Percentiles rank a stretch among this genome's conserved stretches.
phyloP scores from a whole-genome alignment of 2,329 filamentous ascomycete genomes.

The Trichophyton schoenleinii region DNA sequence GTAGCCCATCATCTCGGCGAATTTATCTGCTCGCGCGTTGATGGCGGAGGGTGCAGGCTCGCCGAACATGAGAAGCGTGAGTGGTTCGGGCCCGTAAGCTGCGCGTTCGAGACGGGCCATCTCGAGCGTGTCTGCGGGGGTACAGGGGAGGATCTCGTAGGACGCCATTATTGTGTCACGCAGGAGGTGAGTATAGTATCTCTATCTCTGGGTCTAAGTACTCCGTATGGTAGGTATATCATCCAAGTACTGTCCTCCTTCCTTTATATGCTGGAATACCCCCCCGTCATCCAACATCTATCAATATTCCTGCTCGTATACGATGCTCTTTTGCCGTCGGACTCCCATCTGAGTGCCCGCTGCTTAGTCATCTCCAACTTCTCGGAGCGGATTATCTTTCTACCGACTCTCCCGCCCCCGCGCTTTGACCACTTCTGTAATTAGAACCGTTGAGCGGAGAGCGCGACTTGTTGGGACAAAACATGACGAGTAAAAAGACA shows the following conservation, averaged over 20 bases:
- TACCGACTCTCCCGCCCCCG: neutral
- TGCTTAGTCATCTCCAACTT: neutral
- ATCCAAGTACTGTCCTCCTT: neutral
- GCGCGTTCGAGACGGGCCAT: slow-evolving; percentile 32
- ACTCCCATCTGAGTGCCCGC: neutral
- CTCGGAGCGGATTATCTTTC: neutral
- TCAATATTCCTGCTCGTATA: neutral
- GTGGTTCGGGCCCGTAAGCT: slow-evolving; percentile 11
- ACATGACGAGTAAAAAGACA: no score
- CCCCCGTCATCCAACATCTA: no score
- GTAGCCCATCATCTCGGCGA: slow-evolving; percentile 4
- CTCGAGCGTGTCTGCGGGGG: slow-evolving; percentile 8
- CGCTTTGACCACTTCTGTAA: neutral
- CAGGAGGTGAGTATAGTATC: neutral
- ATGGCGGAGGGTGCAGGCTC: neutral
- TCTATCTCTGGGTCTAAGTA: neutral
- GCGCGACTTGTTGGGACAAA: no score
- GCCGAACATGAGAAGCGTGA: slow-evolving; percentile 6
- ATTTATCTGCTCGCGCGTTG: slow-evolving; percentile 1
- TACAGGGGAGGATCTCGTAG: slow-evolving; percentile 10
- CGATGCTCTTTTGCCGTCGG: neutral
- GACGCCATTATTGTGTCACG: neutral
- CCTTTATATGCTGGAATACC: neutral
- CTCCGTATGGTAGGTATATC: no score
- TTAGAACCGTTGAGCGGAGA: neutral